phyloP scores from a whole-genome alignment of 1,284 basidiomycete species.

The Flammula alnicola region DNA sequence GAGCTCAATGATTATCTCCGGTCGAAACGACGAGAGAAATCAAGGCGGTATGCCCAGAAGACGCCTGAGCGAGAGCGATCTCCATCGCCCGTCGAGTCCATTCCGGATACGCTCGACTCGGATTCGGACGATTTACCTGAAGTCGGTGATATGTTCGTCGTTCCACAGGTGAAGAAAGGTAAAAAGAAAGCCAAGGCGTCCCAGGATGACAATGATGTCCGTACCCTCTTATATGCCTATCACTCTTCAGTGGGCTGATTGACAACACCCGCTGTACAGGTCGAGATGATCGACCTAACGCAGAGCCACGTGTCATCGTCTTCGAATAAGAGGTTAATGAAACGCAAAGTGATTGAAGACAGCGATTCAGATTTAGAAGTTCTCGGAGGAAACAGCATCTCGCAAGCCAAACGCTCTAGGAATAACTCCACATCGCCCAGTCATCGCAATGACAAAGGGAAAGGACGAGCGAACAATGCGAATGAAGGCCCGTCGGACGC shows the following conservation, averaged over 20 bases:
- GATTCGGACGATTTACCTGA: conserved; percentile 52
- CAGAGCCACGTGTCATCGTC: not conserved
- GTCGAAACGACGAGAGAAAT: conserved; percentile 28
- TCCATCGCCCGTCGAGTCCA: conserved; percentile 26
- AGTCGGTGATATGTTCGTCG: conserved; percentile 36
- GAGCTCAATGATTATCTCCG: conserved; percentile 39
- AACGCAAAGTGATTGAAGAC: conserved; percentile 22
- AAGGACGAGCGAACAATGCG: conserved; percentile 24
- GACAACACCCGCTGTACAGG: conserved; percentile 5
- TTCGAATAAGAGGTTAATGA: conserved; percentile 11
- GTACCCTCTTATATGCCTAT: not conserved
- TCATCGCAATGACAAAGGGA: conserved; percentile 24
- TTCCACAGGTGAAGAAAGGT: conserved; percentile 29
- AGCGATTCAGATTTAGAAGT: conserved; percentile 33
- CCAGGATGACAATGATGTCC: conserved; percentile 19
- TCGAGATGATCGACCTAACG: conserved; percentile 28
- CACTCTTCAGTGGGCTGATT: not conserved
- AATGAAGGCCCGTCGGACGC: conserved; percentile 45
- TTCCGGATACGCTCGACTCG: conserved; percentile 30
- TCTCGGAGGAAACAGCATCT: conserved; percentile 14
- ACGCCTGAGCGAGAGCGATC: conserved; percentile 21
- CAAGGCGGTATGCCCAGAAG: not conserved
- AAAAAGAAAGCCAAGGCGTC: conserved; percentile 22
- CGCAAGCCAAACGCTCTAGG: conserved; percentile 23
- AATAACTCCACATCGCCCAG: conserved; percentile 4